Percentiles rank a stretch among this genome's conserved stretches.
These are phyloP conservation scores for Kodamaea fukazawae DNA, from an alignment of 805 yeast species.

Conservation along the genomic window DNA sequence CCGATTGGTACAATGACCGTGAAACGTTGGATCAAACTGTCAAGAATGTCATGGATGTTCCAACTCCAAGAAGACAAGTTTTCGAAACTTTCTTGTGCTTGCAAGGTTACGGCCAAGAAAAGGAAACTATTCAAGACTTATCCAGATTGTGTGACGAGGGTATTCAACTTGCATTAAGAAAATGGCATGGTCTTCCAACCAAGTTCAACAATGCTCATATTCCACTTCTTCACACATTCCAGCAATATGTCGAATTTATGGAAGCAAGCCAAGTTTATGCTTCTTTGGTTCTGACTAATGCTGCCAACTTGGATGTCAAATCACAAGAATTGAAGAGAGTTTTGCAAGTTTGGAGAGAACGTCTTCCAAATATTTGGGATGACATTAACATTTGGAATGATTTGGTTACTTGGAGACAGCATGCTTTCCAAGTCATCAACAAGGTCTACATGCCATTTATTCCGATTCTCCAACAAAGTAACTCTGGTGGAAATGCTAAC, in stretches of 20 bases:
- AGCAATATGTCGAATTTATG: constrained; percentile 94
- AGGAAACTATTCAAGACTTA: constrained; percentile 80
- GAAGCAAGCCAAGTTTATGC: constrained; percentile 95
- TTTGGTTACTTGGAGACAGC: constrained; percentile 97
- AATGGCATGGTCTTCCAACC: constrained; percentile 90
- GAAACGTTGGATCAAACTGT: constrained; percentile 94
- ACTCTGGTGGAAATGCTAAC: constrained; percentile 68
- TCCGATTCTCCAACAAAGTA: constrained; percentile 72
- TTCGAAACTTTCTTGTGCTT: constrained; percentile 91
- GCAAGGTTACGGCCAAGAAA: constrained; percentile 90
- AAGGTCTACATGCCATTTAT: constrained; percentile 90
- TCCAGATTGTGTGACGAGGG: constrained; percentile 93
- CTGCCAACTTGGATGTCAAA: constrained; percentile 86
- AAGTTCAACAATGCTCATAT: constrained; percentile 79
- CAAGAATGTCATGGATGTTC: constrained; percentile 96
- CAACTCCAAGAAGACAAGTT: constrained; percentile 94
- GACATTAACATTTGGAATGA: constrained; percentile 98
- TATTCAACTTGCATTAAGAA: constrained; percentile 83
- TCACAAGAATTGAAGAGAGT: constrained; percentile 94
- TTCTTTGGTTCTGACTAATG: constrained; percentile 82
- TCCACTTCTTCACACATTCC: constrained; percentile 89
- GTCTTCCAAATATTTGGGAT: constrained; percentile 95
- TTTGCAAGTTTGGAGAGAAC: constrained; percentile 95
- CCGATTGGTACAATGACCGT: constrained; percentile 95
- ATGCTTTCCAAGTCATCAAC: constrained; percentile 94